These are phyloP conservation scores for Aeschynomene evenia DNA, from an alignment of 306 rosid genomes.

Conservation along the genomic window DNA sequence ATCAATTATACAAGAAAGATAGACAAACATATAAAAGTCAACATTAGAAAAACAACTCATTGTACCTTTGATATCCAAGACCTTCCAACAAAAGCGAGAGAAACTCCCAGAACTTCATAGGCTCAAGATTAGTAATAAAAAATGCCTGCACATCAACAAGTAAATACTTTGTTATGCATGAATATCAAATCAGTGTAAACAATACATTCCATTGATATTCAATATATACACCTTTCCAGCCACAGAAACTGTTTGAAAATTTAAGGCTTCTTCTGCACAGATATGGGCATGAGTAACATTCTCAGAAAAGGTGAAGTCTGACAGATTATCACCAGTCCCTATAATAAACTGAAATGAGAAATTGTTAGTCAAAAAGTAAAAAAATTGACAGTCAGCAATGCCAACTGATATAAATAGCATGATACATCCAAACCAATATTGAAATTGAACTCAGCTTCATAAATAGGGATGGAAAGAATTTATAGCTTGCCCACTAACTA, in stretches of 20 bases:
- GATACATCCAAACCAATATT: constrained; percentile 23
- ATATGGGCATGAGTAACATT: constrained; percentile 83
- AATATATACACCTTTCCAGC: constrained; percentile 74
- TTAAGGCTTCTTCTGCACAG: constrained; percentile 83
- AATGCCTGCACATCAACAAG: constrained; percentile 60
- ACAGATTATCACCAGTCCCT: constrained; percentile 73
- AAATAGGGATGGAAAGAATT: constrained; percentile 19
- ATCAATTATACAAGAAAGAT: not conserved
- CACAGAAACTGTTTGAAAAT: constrained; percentile 56
- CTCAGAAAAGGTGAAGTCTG: constrained; percentile 79
- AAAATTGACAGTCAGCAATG: not conserved
- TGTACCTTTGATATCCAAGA: constrained; percentile 79
- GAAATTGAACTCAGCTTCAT: constrained; percentile 22
- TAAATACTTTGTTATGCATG: constrained; percentile 26
- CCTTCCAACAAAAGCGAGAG: constrained; percentile 56
- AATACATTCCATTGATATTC: constrained; percentile 19
- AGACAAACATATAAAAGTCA: constrained; percentile 20
- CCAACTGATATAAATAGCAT: constrained; percentile 5
- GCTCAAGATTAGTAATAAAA: constrained; percentile 77
- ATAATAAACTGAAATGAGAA: constrained; percentile 81
- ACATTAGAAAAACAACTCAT: constrained; percentile 32
- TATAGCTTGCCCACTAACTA: not conserved
- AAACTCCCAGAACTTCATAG: constrained; percentile 74
- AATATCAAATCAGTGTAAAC: constrained; percentile 23
- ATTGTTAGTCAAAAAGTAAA: constrained; percentile 54